Evolutionary conservation across 1,139 yeast genomes (phyloP).

Genomic region (Yamadazyma sp.): DNA sequence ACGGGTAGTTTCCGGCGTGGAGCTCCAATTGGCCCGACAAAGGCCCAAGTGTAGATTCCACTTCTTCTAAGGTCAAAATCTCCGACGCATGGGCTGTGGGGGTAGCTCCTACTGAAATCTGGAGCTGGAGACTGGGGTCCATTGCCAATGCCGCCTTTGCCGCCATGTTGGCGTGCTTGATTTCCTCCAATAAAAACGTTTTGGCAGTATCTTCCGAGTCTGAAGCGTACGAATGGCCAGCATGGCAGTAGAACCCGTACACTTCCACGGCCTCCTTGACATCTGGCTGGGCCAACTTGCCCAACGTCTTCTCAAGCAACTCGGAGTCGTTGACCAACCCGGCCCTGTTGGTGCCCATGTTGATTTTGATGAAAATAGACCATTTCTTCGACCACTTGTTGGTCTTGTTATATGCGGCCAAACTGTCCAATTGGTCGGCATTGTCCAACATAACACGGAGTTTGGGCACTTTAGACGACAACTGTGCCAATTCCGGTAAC

Average conservation of each 20-base stretch:
- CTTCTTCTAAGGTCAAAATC: conserved; percentile 20
- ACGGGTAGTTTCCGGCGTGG: conserved; percentile 78
- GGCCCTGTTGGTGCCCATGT: conserved; percentile 65
- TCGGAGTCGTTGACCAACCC: conserved; percentile 45
- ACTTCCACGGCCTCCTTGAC: conserved; percentile 35
- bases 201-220: conserved; percentile 49
- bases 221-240: conserved; percentile 71
- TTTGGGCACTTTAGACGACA: conserved; percentile 39
- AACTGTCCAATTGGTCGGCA: conserved; percentile 50
- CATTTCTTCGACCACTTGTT: conserved; percentile 35
- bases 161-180: conserved; percentile 56
- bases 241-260: conserved; percentile 76
- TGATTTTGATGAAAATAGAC: conserved; percentile 58
- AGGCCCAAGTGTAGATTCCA: conserved; percentile 21
- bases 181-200: conserved; percentile 50
- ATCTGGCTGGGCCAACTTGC: conserved; percentile 20
- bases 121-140: conserved; percentile 29
- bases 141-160: conserved; percentile 31
- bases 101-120: conserved; percentile 72
- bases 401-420: conserved; percentile 35
- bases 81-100: conserved; percentile 74
- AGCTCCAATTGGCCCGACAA: conserved; percentile 57
- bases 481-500: conserved; percentile 48
- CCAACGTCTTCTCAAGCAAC: conserved; percentile 28
- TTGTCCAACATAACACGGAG: conserved; percentile 65